Evolutionary conservation across 2,329 filamentous ascomycete genomes (phyloP).

Genomic region (Elsinoe fawcettii): DNA sequence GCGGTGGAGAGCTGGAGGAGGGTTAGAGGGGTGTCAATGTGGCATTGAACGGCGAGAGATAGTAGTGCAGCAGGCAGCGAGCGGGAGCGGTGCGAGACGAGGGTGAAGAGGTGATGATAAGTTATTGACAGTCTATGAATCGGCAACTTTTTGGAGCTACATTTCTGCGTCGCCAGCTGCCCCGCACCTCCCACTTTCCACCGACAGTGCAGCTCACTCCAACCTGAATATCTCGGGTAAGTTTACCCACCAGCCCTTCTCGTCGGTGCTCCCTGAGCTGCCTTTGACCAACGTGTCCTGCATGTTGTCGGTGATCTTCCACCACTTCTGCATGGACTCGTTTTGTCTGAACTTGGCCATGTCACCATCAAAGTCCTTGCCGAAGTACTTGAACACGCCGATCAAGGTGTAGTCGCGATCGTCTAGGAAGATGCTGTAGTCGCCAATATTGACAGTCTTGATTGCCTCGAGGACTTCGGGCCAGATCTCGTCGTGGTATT

Average conservation of each 20-base stretch:
- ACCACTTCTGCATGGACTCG: conserved; percentile 68
- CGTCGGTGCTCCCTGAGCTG: conserved; percentile 51
- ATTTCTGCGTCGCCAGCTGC: not conserved
- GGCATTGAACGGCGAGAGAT: not conserved
- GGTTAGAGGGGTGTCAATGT: not conserved
- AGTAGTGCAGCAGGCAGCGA: not conserved
- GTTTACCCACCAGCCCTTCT: conserved; percentile 56
- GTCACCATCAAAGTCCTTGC: conserved; percentile 61
- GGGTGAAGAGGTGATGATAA: not conserved
- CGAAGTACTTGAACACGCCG: conserved; percentile 71
- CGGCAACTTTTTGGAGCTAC: conserved; percentile 4
- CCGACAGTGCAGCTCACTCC: conserved; percentile 30
- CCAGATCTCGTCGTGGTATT: conserved; percentile 67
- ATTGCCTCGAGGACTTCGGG: conserved; percentile 70
- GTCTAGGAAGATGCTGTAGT: conserved; percentile 70
- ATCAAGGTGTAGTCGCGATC: conserved; percentile 57
- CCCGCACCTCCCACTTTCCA: conserved; percentile 1
- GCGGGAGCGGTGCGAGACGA: not conserved
- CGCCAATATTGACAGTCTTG: conserved; percentile 63
- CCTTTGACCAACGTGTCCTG: conserved; percentile 56
- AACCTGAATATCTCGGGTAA: conserved; percentile 62
- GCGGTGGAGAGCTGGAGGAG: not conserved
- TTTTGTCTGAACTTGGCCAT: conserved; percentile 71
- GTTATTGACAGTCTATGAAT: not conserved
- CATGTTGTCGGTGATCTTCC: conserved; percentile 69